A percentile compares a stretch with the other conserved stretches of the same genome.
Evolutionary conservation across 768 basidiomycete genomes (phyloP).

Genomic region (Agrocybe pediades): DNA sequence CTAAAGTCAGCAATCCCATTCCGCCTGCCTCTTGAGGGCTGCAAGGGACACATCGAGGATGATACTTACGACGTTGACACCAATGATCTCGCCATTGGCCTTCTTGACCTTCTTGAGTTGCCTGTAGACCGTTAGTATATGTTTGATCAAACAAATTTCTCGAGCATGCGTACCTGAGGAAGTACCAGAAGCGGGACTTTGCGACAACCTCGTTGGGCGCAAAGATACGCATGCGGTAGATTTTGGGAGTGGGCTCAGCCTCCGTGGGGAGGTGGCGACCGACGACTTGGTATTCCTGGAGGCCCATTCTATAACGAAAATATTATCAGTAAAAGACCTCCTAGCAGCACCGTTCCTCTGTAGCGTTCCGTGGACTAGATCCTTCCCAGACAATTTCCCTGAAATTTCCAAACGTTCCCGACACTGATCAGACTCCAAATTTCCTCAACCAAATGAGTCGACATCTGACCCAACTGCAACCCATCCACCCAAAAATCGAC

Average conservation of each 20-base stretch:
- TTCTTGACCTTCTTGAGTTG: conserved; percentile 99
- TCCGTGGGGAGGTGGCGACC: conserved; percentile 97
- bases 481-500: conserved; percentile 29
- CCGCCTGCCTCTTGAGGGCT: conserved; percentile 87
- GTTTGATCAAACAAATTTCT: neutral
- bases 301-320: conserved; percentile 57
- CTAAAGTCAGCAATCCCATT: conserved; percentile 60
- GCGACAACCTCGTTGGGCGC: conserved; percentile 98
- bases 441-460: conserved; percentile 14
- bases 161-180: conserved; percentile 74
- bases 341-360: neutral
- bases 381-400: neutral
- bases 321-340: conserved; percentile 4
- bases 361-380: neutral
- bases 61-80: conserved; percentile 94
- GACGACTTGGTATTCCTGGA: conserved; percentile 94
- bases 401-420: neutral
- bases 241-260: conserved; percentile 92
- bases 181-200: conserved; percentile 99
- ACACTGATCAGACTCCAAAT: conserved; percentile 4
- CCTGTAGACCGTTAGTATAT: conserved; percentile 36
- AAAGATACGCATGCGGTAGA: conserved; percentile 99
- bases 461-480: conserved; percentile 22
- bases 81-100: conserved; percentile 98
- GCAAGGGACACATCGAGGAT: conserved; percentile 65